phyloP scores from a whole-genome alignment of 805 yeast genomes.

The Starmerella riodocensis region DNA sequence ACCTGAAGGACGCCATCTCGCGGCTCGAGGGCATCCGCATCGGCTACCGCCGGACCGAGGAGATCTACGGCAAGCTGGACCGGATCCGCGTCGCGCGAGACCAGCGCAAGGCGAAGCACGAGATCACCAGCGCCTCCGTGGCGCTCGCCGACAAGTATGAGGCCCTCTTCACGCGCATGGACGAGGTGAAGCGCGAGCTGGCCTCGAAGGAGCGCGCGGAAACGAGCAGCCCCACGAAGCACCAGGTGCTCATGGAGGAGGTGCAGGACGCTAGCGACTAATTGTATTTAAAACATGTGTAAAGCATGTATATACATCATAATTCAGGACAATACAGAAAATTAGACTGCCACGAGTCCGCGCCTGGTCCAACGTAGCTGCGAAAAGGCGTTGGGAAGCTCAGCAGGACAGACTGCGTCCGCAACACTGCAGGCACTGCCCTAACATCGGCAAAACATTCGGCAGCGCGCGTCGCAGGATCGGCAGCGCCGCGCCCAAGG shows the following conservation, averaged over 20 bases:
- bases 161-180: conserved; percentile 1
- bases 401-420: too few relatives aligned
- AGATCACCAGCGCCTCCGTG: conserved; percentile 14
- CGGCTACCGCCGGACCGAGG: conserved; percentile 12
- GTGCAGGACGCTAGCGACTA: conserved; percentile 10
- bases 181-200: background rate
- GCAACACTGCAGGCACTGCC: too few relatives aligned
- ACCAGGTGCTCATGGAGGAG: conserved; percentile 16
- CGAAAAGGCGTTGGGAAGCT: too few relatives aligned
- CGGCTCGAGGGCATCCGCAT: conserved; percentile 9
- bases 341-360: too few relatives aligned
- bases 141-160: conserved; percentile 17
- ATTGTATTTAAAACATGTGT: too few relatives aligned
- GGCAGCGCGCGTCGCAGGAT: too few relatives aligned
- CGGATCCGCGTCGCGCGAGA: conserved; percentile 10
- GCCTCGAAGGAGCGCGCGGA: background rate
- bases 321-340: too few relatives aligned
- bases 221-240: conserved; percentile 1
- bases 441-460: too few relatives aligned
- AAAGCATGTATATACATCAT: too few relatives aligned
- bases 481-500: too few relatives aligned
- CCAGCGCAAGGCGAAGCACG: conserved; percentile 14
- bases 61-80: conserved; percentile 15
- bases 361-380: too few relatives aligned
- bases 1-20: conserved; percentile 4